Evolutionary conservation across 2,329 filamentous ascomycete genomes (phyloP).

Genomic region (Stenocarpella maydis): DNA sequence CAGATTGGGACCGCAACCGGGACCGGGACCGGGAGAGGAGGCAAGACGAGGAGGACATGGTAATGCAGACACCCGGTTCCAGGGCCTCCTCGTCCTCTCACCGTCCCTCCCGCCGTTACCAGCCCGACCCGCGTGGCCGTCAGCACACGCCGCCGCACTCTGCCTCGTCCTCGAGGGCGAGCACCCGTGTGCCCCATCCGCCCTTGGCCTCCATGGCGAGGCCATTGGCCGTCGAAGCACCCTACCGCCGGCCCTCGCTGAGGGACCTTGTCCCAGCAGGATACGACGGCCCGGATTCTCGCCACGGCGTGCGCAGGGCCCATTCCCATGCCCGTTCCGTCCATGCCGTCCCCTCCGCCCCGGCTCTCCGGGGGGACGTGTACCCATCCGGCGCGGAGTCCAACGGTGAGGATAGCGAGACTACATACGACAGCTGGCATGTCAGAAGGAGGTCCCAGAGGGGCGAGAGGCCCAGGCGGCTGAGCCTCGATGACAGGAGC

Average conservation of each 20-base stretch:
- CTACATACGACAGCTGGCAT: constrained; percentile 46
- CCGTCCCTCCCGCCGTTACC: constrained; percentile 28
- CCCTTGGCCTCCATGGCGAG: constrained; percentile 42
- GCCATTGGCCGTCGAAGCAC: constrained; percentile 35
- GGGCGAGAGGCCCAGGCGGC: constrained; percentile 33
- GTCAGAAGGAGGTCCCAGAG: constrained; percentile 40
- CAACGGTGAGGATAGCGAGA: constrained; percentile 48
- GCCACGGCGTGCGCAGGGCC: constrained; percentile 43
- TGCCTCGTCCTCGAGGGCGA: constrained; percentile 38
- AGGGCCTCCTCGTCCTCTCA: constrained; percentile 34
- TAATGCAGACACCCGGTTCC: constrained; percentile 34
- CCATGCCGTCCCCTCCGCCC: constrained; percentile 46
- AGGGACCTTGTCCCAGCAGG: constrained; percentile 24
- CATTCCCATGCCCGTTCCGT: constrained; percentile 36
- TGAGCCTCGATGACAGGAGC: constrained; percentile 29
- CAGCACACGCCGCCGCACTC: constrained; percentile 37
- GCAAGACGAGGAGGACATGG: constrained; percentile 26
- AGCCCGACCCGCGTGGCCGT: constrained; percentile 21
- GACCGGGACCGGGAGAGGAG: constrained; percentile 22
- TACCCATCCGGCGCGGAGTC: constrained; percentile 47
- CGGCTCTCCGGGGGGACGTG: constrained; percentile 46
- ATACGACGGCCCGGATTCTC: constrained; percentile 41
- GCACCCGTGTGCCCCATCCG: constrained; percentile 44
- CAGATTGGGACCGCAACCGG: constrained; percentile 11
- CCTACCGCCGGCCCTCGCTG: constrained; percentile 38